Percentiles rank a stretch among this genome's conserved stretches.
Conservation (phyloP, 2,329 filamentous ascomycete genomes). For the Grosmannia serpens region DNA sequence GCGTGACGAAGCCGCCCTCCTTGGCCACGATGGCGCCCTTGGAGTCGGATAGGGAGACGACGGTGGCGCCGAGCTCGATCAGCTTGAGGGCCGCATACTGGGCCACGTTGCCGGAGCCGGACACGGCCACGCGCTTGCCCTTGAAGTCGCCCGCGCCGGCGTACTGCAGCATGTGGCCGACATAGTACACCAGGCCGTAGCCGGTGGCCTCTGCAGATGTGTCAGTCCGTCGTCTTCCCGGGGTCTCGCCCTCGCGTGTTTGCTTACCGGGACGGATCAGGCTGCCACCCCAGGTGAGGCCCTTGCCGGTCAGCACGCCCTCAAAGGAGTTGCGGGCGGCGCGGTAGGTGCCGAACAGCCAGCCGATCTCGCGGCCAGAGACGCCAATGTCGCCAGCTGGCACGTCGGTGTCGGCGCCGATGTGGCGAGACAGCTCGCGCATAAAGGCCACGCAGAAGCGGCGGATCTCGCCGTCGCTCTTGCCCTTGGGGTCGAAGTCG, state of each 20-base stretch:
- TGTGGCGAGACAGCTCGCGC: conserved; percentile 90
- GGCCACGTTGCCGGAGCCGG: conserved; percentile 93
- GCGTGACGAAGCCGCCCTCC: conserved; percentile 55
- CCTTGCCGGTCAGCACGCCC: conserved; percentile 94
- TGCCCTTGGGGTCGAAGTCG: conserved; percentile 98
- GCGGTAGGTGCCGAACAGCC: conserved; percentile 89
- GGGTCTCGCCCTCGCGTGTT: not conserved
- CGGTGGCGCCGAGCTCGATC: conserved; percentile 87
- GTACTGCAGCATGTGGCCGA: conserved; percentile 89
- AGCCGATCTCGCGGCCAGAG: conserved; percentile 83
- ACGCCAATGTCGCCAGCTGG: conserved; percentile 97
- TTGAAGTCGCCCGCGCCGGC: conserved; percentile 75
- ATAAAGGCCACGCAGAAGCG: conserved; percentile 96
- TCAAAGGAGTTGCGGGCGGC: conserved; percentile 83
- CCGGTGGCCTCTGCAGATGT: conserved; percentile 66
- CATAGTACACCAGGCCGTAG: conserved; percentile 93
- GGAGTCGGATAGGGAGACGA: conserved; percentile 89
- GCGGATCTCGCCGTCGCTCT: conserved; percentile 93
- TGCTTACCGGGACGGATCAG: conserved; percentile 64
- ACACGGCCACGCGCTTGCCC: conserved; percentile 91
- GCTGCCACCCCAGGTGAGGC: conserved; percentile 80
- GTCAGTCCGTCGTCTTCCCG: conserved; percentile 17
- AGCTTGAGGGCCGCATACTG: conserved; percentile 95
- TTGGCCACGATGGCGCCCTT: conserved; percentile 72
- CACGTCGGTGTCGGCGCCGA: conserved; percentile 90